Base-by-base conservation (phyloP, 495 filamentous ascomycete species). In the Hypoxylon trugodes region DNA sequence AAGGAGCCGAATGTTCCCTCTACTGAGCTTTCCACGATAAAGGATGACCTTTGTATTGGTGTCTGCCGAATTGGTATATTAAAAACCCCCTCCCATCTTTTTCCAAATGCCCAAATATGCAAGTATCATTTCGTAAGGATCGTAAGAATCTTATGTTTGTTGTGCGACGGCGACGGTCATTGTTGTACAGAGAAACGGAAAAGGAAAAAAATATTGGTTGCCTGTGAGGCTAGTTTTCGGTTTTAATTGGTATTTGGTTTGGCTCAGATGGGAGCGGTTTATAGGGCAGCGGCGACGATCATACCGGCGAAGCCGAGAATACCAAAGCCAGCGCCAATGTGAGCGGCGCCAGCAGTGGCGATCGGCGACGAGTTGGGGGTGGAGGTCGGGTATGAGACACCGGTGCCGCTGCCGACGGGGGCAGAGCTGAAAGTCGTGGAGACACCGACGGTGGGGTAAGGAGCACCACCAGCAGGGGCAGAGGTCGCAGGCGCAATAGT, bases 41-140 rank as follows among this genome's bases (percentile, higher is more conserved):
- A 36, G 42, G 43, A 56, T 55, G 45, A 56, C 50, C 51, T 50
- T 48, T 42, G 33, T 22, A 10, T 41, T 42, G 33, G 1, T 52
- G 47, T 32, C 26, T 55, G 30, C 21, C 49, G 22, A 32, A 40
- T 28, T n/a, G 26, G 4, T 58, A 50, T 33, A 37, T 35, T 54
- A 35, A 61, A 57, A 47, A 40, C 36, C 33, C 59, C 52, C 12
- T 13, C 18, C 28, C 16, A 3, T 56, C 18, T 51, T 58, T 52
- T 59, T 25, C 65, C 52, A 63, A 59, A 47, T 59, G 53, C 65
- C 63, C 59, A 41, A 50, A 57, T 58, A 59, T 66, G 59, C 61
- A 68, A 69, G 61, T 61, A 42, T 51, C 47, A 33, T n/a, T 72
- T 74, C 72, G 69, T 72, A 75, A 75, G 73, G 74, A 76, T 76